These are phyloP conservation scores for Globisporangium echinulatum DNA, from an alignment of 352 stramenopile species.

Conservation along the genomic window DNA sequence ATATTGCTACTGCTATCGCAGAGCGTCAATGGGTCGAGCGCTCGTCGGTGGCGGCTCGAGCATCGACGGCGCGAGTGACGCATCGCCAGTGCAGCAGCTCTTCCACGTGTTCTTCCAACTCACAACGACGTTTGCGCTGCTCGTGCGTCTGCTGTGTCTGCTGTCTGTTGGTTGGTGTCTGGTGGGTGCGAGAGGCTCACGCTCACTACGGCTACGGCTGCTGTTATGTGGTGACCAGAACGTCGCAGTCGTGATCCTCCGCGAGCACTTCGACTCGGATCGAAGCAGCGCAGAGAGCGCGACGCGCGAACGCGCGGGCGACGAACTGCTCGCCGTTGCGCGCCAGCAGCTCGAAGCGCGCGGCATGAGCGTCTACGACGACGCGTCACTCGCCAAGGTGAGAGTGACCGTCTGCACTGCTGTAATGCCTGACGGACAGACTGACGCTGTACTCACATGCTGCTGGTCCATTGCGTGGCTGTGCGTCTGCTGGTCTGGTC, in stretches of 20 bases:
- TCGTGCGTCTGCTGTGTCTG: slow-evolving; percentile 18
- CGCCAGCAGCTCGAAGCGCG: slow-evolving; percentile 49
- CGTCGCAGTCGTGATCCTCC: slow-evolving; percentile 48
- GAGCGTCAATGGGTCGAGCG: slow-evolving; percentile 22
- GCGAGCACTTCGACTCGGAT: slow-evolving; percentile 47
- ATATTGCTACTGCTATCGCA: slow-evolving; percentile 3
- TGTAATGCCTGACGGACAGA: not conserved
- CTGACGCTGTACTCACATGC: not conserved
- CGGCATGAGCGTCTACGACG: slow-evolving; percentile 30
- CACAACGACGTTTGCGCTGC: slow-evolving; percentile 31
- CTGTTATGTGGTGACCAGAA: slow-evolving; percentile 25
- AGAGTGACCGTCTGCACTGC: not conserved
- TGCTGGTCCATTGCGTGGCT: no score
- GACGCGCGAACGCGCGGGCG: slow-evolving; percentile 13
- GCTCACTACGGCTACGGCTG: not conserved
- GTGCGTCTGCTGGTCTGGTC: no score
- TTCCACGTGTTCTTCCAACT: slow-evolving; percentile 36
- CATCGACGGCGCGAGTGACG: not conserved
- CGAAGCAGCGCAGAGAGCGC: not conserved
- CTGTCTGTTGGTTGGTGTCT: not conserved
- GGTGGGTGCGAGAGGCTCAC: not conserved
- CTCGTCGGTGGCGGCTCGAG: slow-evolving; percentile 8
- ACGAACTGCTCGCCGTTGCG: slow-evolving; percentile 43
- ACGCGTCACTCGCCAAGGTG: slow-evolving; percentile 38
- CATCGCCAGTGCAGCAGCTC: not conserved